phyloP scores from a whole-genome alignment of 352 stramenopile genomes.

The Pythium biforme region DNA sequence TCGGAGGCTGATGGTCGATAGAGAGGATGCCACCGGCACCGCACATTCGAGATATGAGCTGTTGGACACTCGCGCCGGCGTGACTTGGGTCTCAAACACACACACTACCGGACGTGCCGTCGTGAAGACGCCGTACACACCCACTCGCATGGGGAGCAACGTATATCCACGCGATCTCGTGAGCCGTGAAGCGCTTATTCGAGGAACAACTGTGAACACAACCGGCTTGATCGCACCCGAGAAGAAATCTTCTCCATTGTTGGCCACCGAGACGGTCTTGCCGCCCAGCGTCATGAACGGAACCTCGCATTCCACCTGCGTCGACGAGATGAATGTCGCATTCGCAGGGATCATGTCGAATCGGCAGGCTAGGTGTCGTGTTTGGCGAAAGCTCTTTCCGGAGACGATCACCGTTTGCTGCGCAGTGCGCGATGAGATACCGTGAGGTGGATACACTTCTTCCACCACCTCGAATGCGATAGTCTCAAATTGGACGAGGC shows the following conservation, averaged over 20 bases:
- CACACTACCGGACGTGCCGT: conserved; percentile 9
- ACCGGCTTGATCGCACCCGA: conserved; percentile 6
- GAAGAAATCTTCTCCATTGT: conserved; percentile 59
- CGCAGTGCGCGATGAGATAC: conserved; percentile 8
- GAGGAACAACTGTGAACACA: conserved; percentile 11
- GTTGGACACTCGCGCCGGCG: conserved; percentile 9
- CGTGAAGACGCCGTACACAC: conserved; percentile 23
- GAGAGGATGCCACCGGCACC: neutral
- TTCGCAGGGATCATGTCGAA: conserved; percentile 38
- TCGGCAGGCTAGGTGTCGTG: conserved; percentile 35
- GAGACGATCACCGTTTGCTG: conserved; percentile 29
- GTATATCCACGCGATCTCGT: conserved; percentile 7
- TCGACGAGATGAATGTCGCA: conserved; percentile 44
- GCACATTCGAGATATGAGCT: conserved; percentile 22
- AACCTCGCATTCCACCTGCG: conserved; percentile 49
- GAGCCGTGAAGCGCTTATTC: conserved; percentile 10
- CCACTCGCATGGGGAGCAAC: neutral
- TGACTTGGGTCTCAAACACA: neutral
- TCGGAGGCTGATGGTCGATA: neutral
- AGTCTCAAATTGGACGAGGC: conserved; percentile 35
- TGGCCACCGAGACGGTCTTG: conserved; percentile 46
- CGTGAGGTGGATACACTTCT: conserved; percentile 14
- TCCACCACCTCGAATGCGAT: conserved; percentile 35
- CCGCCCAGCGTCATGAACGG: conserved; percentile 43
- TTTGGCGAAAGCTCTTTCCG: conserved; percentile 55